These are phyloP conservation scores for Boletus semigastroideus DNA, from an alignment of 1,284 basidiomycete species.

Conservation along the genomic window DNA sequence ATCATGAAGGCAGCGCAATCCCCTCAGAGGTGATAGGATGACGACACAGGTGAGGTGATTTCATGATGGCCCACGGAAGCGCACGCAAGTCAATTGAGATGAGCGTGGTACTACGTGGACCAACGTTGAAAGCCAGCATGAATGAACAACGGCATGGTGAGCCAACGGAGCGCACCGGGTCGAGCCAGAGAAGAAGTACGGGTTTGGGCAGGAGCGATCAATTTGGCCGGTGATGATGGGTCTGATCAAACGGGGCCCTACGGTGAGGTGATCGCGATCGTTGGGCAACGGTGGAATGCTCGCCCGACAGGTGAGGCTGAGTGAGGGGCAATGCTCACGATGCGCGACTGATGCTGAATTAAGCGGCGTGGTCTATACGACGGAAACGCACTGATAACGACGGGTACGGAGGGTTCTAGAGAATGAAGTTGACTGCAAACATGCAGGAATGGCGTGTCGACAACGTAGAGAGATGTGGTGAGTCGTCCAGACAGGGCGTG, in stretches of 20 bases:
- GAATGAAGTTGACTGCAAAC: conserved; percentile 12
- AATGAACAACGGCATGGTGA: conserved; percentile 11
- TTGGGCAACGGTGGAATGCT: conserved; percentile 2
- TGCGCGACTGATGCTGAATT: not conserved
- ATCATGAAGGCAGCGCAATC: conserved; percentile 2
- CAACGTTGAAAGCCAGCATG: conserved; percentile 14
- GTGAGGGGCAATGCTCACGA: not conserved
- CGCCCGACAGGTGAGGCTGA: conserved; percentile 6
- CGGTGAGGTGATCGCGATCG: conserved; percentile 8
- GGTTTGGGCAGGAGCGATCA: conserved; percentile 4
- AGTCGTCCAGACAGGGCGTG: conserved; percentile 9
- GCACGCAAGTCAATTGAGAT: conserved; percentile 11
- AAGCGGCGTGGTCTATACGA: not conserved
- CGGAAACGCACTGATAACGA: not conserved
- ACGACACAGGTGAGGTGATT: conserved; percentile 31
- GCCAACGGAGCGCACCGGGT: conserved; percentile 1
- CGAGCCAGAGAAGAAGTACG: not conserved
- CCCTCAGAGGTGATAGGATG: conserved; percentile 5
- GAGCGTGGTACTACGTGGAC: conserved; percentile 10
- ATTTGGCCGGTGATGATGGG: not conserved
- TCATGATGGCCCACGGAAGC: conserved; percentile 6
- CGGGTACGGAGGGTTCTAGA: not conserved
- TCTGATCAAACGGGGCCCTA: conserved; percentile 9
- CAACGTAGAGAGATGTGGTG: conserved; percentile 12
- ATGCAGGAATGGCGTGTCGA: conserved; percentile 25